A percentile compares a stretch with the other conserved stretches of the same genome.
These are phyloP conservation scores for Hawksworthiomyces lignivorus DNA, from an alignment of 2,329 filamentous ascomycete genomes.

Conservation along the genomic window DNA sequence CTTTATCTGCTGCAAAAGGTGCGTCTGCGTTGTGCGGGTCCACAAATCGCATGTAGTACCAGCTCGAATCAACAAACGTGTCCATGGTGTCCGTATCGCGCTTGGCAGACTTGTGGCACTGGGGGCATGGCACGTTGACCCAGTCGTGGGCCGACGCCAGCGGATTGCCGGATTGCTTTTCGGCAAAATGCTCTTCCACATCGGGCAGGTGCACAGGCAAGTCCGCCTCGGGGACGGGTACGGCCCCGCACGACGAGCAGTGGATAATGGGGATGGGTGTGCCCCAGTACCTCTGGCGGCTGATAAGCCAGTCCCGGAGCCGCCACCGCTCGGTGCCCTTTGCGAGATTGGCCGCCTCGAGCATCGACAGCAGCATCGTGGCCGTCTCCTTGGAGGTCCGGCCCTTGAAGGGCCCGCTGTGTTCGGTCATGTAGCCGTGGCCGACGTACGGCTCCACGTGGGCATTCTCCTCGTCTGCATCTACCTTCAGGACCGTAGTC, in stretches of 20 bases:
- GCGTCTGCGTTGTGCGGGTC: conserved; percentile 57
- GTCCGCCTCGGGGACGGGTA: conserved; percentile 68
- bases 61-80: conserved; percentile 91
- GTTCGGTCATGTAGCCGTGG: conserved; percentile 59
- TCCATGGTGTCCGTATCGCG: conserved; percentile 94
- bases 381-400: conserved; percentile 56
- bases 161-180: conserved; percentile 67
- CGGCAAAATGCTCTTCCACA: conserved; percentile 60
- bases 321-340: conserved; percentile 66
- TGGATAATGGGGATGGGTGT: conserved; percentile 85
- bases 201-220: conserved; percentile 70
- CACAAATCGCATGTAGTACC: conserved; percentile 80
- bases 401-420: conserved; percentile 58
- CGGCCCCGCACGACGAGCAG: conserved; percentile 66
- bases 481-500: conserved; percentile 27
- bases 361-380: conserved; percentile 49
- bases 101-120: conserved; percentile 61
- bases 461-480: neutral
- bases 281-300: conserved; percentile 89
- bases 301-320: conserved; percentile 82
- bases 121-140: conserved; percentile 68
- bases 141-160: conserved; percentile 65
- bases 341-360: conserved; percentile 50
- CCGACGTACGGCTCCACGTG: conserved; percentile 48
- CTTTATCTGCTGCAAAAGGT: conserved; percentile 55